A percentile compares a stretch with the other conserved stretches of the same genome.
Evolutionary conservation across 140 eudicot genomes (phyloP).

Genomic region (Ambrosia hybrid): DNA sequence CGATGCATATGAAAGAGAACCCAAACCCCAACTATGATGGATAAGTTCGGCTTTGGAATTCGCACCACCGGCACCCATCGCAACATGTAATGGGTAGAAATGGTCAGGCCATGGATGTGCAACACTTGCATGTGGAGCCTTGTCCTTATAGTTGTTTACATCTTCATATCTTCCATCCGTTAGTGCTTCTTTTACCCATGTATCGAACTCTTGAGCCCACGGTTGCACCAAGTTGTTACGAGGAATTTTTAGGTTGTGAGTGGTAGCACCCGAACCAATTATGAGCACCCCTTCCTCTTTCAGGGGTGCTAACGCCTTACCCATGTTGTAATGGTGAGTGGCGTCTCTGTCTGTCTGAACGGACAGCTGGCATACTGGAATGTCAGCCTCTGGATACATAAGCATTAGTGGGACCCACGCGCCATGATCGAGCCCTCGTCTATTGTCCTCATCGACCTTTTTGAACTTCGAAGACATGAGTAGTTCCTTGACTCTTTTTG

Average conservation of each 20-base stretch:
- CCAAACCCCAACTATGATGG: slow-evolving; percentile 63
- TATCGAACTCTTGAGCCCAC: slow-evolving; percentile 79
- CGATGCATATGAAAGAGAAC: slow-evolving; percentile 70
- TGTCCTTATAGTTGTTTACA: slow-evolving; percentile 52
- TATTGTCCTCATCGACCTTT: slow-evolving; percentile 51
- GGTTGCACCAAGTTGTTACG: slow-evolving; percentile 39
- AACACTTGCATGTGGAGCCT: slow-evolving; percentile 66
- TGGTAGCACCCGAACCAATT: slow-evolving; percentile 81
- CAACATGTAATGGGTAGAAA: slow-evolving; percentile 86
- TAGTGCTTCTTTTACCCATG: slow-evolving; percentile 74
- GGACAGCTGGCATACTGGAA: slow-evolving; percentile 81
- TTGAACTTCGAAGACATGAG: slow-evolving; percentile 54
- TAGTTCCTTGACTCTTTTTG: slow-evolving; percentile 45
- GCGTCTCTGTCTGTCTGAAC: slow-evolving; percentile 56
- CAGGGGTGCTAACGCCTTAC: slow-evolving; percentile 73
- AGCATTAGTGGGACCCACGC: slow-evolving; percentile 98
- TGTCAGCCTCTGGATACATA: slow-evolving; percentile 87
- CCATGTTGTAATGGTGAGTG: slow-evolving; percentile 70
- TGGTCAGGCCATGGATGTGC: slow-evolving; percentile 89
- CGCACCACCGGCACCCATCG: slow-evolving; percentile 81
- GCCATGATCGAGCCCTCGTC: slow-evolving; percentile 88
- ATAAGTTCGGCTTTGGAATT: slow-evolving; percentile 65
- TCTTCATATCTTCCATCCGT: slow-evolving; percentile 74
- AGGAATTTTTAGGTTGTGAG: slow-evolving; percentile 60
- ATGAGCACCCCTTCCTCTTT: slow-evolving; percentile 81